Evolutionary conservation across 805 yeast genomes (phyloP).

Genomic region (Novakomyces olei): DNA sequence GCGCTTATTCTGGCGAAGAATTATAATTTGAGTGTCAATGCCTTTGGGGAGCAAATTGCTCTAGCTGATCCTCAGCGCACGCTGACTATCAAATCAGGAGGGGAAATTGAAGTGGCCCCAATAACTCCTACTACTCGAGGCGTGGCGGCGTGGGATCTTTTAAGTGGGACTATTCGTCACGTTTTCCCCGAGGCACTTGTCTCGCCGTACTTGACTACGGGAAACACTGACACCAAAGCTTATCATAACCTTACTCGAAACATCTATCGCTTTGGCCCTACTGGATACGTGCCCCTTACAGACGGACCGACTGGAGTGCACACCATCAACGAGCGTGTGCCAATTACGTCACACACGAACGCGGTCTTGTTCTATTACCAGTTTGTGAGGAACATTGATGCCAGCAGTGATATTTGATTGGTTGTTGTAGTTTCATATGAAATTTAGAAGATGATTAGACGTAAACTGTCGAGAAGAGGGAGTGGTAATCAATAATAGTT

Average conservation of each 20-base stretch:
- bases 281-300: constrained; percentile 17
- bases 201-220: constrained; percentile 43
- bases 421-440: no score
- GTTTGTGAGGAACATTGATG: no score
- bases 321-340: constrained; percentile 40
- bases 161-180: constrained; percentile 41
- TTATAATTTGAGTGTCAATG: constrained; percentile 27
- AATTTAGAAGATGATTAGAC: no score
- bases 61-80: no score
- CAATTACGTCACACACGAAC: constrained; percentile 32
- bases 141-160: constrained; percentile 28
- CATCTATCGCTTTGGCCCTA: constrained; percentile 40
- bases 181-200: constrained; percentile 30
- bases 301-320: constrained; percentile 29
- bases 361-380: constrained; percentile 17
- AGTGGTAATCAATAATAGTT: no score
- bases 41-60: constrained; percentile 8
- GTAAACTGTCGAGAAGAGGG: no score
- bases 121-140: constrained; percentile 25
- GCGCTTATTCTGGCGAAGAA: constrained; percentile 24
- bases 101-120: constrained; percentile 41
- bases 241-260: constrained; percentile 42
- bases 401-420: no score
- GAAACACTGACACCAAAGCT: constrained; percentile 47
- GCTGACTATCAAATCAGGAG: no score